phyloP scores from a whole-genome alignment of 352 stramenopile genomes.

The Globisporangium yorkense region DNA sequence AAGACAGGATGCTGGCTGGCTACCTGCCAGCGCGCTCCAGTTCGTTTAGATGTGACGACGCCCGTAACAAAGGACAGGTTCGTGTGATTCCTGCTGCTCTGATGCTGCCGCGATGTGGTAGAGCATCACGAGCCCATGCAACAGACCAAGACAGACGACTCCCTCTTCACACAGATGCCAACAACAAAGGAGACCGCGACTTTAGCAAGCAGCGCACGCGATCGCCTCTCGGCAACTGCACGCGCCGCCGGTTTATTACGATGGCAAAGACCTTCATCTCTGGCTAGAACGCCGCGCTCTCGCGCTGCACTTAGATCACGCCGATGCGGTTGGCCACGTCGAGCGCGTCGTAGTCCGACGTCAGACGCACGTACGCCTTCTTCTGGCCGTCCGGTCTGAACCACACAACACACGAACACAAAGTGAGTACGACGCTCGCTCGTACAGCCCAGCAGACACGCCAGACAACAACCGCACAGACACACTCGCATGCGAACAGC shows the following conservation, averaged over 20 bases:
- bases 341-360: constrained; percentile 98
- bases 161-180: background rate
- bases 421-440: constrained; percentile 14
- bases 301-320: constrained; percentile 95
- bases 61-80: too few relatives aligned
- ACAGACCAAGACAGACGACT: background rate
- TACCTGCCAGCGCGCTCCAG: too few relatives aligned
- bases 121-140: background rate
- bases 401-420: constrained; percentile 23
- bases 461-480: constrained; percentile 8
- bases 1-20: too few relatives aligned
- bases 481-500: constrained; percentile 16
- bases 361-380: constrained; percentile 99
- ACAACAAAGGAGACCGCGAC: background rate
- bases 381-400: constrained; percentile 98
- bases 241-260: constrained; percentile 32
- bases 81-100: too few relatives aligned
- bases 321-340: constrained; percentile 99
- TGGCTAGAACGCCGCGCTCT: constrained; percentile 18
- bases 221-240: constrained; percentile 10
- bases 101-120: too few relatives aligned
- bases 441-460: too few relatives aligned
- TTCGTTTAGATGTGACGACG: too few relatives aligned
- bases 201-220: constrained; percentile 9
- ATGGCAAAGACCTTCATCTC: constrained; percentile 56